Evolutionary conservation across 2,329 filamentous ascomycete genomes (phyloP).

Genomic region (Arthrocladium fulminans): DNA sequence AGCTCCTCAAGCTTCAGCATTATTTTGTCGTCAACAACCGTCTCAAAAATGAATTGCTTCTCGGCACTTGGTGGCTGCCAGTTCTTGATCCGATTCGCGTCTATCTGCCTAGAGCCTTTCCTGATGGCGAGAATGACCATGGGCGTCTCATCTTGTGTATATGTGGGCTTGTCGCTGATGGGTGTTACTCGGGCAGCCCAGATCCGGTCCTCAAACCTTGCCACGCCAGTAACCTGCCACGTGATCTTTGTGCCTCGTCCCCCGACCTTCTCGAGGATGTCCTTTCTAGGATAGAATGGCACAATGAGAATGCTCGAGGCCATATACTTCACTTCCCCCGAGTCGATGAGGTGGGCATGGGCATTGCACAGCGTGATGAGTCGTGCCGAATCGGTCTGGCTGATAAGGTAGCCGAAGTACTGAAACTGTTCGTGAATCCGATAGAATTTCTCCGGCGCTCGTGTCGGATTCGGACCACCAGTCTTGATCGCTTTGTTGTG

Average conservation of each 20-base stretch:
- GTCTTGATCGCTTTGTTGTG: conserved; percentile 54
- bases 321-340: conserved; percentile 65
- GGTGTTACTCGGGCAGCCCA: conserved; percentile 81
- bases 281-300: conserved; percentile 61
- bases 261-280: conserved; percentile 72
- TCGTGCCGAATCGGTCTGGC: conserved; percentile 59
- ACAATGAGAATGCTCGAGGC: conserved; percentile 89
- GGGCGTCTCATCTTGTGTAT: conserved; percentile 71
- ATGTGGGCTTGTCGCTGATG: conserved; percentile 56
- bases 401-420: conserved; percentile 86
- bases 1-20: conserved; percentile 73
- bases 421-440: conserved; percentile 79
- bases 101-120: conserved; percentile 65
- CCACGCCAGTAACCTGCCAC: conserved; percentile 75
- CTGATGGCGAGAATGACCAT: conserved; percentile 74
- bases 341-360: conserved; percentile 52
- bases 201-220: conserved; percentile 65
- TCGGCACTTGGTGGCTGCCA: conserved; percentile 71
- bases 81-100: conserved; percentile 70
- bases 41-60: conserved; percentile 68
- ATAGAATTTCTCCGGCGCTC: conserved; percentile 43
- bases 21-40: conserved; percentile 76
- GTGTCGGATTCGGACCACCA: conserved; percentile 28
- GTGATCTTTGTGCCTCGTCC: conserved; percentile 74
- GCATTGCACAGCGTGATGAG: conserved; percentile 57